Base-by-base conservation (phyloP, 345 rosid genomes). In the Atalantia buxifolia region DNA sequence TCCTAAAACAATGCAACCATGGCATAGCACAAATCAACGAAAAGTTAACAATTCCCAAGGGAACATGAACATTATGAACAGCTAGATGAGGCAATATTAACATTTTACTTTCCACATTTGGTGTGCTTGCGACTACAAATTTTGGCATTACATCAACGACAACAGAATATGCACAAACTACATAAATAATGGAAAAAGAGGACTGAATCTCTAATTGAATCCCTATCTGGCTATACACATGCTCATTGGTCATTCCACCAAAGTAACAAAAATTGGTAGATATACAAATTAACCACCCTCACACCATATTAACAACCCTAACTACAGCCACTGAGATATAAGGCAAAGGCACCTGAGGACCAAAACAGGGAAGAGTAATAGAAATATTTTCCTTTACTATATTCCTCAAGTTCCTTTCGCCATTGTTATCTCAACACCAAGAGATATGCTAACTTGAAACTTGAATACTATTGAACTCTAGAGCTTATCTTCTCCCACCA, bases 401-500 rank as follows among this genome's bases (percentile, higher is more conserved):
- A 36, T 45, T 75, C 45, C 77, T 67, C 24, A 30, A 77, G 77
- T 77, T 18, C 7, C 18, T 25, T 25, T 53, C 33, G 16, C 38
- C 50, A 70, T 27, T 40, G 30, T 61, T 82, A 60, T 48, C 77
- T 30, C 24, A 30, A 24, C 40, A 61, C 22, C 35, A 76, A 59
- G 7, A 33, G 24, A 62, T 55, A 72, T 53, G 42, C 71, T 76
- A 61, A 19, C 76, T 71, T 72, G 38, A 72, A 33, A 31, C 56
- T 22, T 38, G 21, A 70, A 45, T 42, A 42, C 80, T 35, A 59
- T 14, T 42, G 27, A 6, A 69, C 81, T 76, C 76, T 71, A 27
- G 78, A 28, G 70, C 90, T 84, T 72, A 86, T 63, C 87, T 86
- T 90, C 14, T 86, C 97, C 99, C 98, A 96, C 99, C 99, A 96